phyloP scores from a whole-genome alignment of 306 rosid species.

The Acacia acuminata region DNA sequence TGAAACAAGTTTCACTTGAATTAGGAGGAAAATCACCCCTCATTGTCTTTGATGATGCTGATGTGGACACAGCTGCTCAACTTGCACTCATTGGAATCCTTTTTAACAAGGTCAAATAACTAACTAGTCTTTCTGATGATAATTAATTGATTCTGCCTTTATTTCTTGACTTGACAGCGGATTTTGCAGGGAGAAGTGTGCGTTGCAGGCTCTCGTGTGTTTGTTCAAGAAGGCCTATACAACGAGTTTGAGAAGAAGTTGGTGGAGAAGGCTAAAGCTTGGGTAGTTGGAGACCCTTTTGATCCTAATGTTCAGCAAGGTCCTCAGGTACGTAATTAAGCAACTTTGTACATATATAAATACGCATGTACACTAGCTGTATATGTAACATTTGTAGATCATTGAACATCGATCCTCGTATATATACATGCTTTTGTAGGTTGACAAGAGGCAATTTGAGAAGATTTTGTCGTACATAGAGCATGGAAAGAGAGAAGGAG shows the following conservation, averaged over 20 bases:
- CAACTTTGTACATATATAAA: background rate
- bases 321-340: slow-evolving; percentile 60
- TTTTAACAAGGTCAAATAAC: slow-evolving; percentile 59
- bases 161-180: background rate
- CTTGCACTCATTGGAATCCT: slow-evolving; percentile 70
- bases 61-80: slow-evolving; percentile 59
- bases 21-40: slow-evolving; percentile 96
- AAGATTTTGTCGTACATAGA: slow-evolving; percentile 74
- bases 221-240: slow-evolving; percentile 85
- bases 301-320: slow-evolving; percentile 75
- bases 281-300: slow-evolving; percentile 93
- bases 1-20: slow-evolving; percentile 79
- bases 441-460: slow-evolving; percentile 72
- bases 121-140: background rate
- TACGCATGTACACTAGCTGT: background rate
- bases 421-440: slow-evolving; percentile 36
- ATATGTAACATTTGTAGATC: background rate
- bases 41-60: slow-evolving; percentile 78
- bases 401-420: background rate
- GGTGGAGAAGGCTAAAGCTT: slow-evolving; percentile 58
- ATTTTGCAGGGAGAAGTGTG: slow-evolving; percentile 79
- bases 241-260: slow-evolving; percentile 71
- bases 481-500: slow-evolving; percentile 86
- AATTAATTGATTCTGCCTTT: background rate
- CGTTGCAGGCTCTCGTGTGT: slow-evolving; percentile 75